A percentile compares a stretch with the other conserved stretches of the same genome.
Evolutionary conservation across 2,329 filamentous ascomycete genomes (phyloP).

Genomic region (Botrytis byssoidea): DNA sequence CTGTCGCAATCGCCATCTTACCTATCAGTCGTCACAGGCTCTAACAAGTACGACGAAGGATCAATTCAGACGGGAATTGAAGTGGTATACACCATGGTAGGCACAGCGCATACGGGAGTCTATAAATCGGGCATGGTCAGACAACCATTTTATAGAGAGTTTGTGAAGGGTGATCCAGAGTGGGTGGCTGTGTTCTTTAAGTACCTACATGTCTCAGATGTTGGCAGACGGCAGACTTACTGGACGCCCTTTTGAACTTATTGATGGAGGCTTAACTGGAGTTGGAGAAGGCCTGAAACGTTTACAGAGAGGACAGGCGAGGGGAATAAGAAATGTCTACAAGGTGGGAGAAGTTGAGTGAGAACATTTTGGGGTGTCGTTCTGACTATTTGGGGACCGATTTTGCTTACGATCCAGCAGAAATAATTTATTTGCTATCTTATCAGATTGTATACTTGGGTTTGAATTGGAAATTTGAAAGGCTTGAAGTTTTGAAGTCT

Average conservation of each 20-base stretch:
- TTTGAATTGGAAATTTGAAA: not conserved
- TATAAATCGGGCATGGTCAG: constrained; percentile 7
- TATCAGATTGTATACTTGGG: not conserved
- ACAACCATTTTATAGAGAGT: constrained; percentile 1
- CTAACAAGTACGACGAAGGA: constrained; percentile 5
- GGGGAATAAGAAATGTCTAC: constrained; percentile 62
- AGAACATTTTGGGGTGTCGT: not conserved
- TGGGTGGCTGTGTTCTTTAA: not conserved
- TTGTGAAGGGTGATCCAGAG: not conserved
- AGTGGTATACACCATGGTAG: constrained; percentile 9
- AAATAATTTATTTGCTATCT: not conserved
- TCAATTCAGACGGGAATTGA: not conserved
- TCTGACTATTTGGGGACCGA: not conserved
- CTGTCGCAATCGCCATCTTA: not conserved
- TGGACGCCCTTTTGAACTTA: constrained; percentile 50
- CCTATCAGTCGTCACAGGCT: not conserved
- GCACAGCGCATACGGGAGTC: not conserved
- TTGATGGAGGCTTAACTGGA: constrained; percentile 47
- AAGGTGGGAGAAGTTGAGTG: constrained; percentile 22
- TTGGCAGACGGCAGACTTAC: constrained; percentile 50
- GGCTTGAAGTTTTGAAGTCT: not conserved
- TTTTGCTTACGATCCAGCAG: not conserved
- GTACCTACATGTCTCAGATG: constrained; percentile 35
- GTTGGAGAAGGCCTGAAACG: constrained; percentile 51
- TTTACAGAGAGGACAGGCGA: constrained; percentile 58